These are phyloP conservation scores for Nitzschia palea DNA, from an alignment of 108 stramenopile species.

Conservation along the genomic window DNA sequence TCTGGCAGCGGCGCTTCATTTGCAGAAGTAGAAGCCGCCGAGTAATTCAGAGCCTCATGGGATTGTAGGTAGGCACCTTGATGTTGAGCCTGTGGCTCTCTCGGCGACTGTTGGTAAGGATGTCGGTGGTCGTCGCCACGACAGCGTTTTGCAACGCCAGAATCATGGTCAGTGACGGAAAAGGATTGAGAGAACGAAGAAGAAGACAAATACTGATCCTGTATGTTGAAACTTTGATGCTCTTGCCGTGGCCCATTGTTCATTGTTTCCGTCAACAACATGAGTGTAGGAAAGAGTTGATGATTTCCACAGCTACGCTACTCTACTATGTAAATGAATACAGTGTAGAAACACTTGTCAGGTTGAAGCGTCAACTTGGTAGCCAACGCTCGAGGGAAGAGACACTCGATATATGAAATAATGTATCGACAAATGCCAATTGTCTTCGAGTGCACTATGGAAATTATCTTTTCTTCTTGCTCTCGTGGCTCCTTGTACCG, in stretches of 20 bases:
- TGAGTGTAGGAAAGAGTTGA: too few relatives aligned
- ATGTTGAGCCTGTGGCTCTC: not conserved
- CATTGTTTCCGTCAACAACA: too few relatives aligned
- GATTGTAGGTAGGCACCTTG: not conserved
- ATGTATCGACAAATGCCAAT: too few relatives aligned
- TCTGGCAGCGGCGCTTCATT: not conserved
- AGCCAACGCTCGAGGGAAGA: too few relatives aligned
- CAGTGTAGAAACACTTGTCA: too few relatives aligned
- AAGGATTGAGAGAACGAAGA: not conserved
- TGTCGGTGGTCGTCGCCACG: not conserved
- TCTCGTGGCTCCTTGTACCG: too few relatives aligned
- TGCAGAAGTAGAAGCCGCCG: not conserved
- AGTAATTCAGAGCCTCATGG: not conserved
- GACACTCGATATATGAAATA: too few relatives aligned
- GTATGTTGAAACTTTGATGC: not conserved
- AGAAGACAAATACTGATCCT: not conserved
- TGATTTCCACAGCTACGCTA: too few relatives aligned
- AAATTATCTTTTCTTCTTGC: too few relatives aligned
- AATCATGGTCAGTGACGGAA: not conserved
- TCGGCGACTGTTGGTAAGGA: conserved; percentile 11
- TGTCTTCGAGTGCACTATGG: too few relatives aligned
- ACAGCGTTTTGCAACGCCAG: not conserved
- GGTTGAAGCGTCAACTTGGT: too few relatives aligned
- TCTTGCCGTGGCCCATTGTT: conserved; percentile 1
- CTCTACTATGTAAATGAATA: too few relatives aligned